These are phyloP conservation scores for Aspergillus oerlinghausenensis DNA, from an alignment of 2,329 filamentous ascomycete species.

Conservation along the genomic window DNA sequence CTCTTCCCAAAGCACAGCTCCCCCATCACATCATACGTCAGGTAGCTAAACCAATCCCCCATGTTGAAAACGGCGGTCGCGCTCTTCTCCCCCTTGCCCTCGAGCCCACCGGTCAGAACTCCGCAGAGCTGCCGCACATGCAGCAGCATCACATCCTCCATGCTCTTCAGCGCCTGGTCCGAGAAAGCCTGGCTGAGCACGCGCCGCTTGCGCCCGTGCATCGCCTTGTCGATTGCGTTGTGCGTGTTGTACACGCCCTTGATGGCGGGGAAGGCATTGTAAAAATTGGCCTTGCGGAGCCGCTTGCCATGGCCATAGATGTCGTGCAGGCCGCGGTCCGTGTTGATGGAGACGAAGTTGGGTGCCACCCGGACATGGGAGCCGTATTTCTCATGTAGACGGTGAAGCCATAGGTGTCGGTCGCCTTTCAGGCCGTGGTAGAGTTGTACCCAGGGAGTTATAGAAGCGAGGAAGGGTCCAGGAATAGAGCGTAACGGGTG, in stretches of 20 bases:
- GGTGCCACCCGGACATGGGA: constrained; percentile 69
- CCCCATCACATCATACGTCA: constrained; percentile 50
- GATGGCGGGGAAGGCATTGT: constrained; percentile 67
- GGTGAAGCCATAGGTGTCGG: constrained; percentile 68
- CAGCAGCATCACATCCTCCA: constrained; percentile 62
- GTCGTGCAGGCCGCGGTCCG: constrained; percentile 51
- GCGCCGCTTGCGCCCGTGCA: constrained; percentile 66
- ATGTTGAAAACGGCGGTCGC: constrained; percentile 28
- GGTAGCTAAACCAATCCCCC: constrained; percentile 38
- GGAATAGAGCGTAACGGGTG: constrained; percentile 31
- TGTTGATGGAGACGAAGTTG: constrained; percentile 74
- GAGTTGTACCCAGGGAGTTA: constrained; percentile 52
- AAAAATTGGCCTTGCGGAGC: constrained; percentile 63
- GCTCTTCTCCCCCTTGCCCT: constrained; percentile 5
- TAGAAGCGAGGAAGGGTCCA: constrained; percentile 27
- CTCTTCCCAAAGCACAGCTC: constrained; percentile 50
- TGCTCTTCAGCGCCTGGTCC: constrained; percentile 60
- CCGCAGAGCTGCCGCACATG: constrained; percentile 64
- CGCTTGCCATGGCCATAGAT: constrained; percentile 40
- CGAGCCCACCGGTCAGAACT: constrained; percentile 19
- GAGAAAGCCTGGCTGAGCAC: constrained; percentile 70
- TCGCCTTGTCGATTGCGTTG: constrained; percentile 63
- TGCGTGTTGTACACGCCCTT: constrained; percentile 64
- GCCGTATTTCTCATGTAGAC: constrained; percentile 67
- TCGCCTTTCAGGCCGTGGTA: constrained; percentile 73